Evolutionary conservation across 2,329 filamentous ascomycete species (phyloP).

Genomic region (Myrmaecium sp.): DNA sequence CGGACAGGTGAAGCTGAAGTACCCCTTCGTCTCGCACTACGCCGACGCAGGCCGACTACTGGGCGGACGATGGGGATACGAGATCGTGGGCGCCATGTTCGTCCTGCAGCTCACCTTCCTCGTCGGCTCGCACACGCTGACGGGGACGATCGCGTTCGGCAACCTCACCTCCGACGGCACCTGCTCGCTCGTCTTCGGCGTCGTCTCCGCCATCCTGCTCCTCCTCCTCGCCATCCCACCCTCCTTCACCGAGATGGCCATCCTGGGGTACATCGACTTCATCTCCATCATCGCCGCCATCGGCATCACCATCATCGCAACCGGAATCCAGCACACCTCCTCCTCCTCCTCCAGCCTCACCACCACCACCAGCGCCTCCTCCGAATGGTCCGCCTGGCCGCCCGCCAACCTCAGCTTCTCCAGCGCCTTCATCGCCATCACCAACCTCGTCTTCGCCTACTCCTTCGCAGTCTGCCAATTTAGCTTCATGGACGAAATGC

Average conservation of each 20-base stretch:
- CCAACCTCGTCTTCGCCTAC: constrained; percentile 15
- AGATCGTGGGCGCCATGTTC: constrained; percentile 42
- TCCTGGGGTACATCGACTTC: constrained; percentile 38
- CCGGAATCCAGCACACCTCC: constrained; percentile 32
- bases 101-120: constrained; percentile 34
- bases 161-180: constrained; percentile 42
- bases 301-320: constrained; percentile 50
- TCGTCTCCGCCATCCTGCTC: constrained; percentile 42
- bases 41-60: constrained; percentile 52
- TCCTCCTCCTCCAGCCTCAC: constrained; percentile 13
- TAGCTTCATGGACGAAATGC: constrained; percentile 50
- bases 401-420: constrained; percentile 38
- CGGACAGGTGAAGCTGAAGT: constrained; percentile 40
- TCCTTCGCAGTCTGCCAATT: constrained; percentile 52
- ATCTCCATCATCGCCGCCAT: constrained; percentile 49
- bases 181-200: constrained; percentile 47
- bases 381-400: constrained; percentile 17
- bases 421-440: constrained; percentile 36
- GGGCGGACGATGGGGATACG: constrained; percentile 32
- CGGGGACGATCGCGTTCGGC: constrained; percentile 52
- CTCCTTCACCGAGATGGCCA: constrained; percentile 45
- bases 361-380: constrained; percentile 11
- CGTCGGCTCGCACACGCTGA: constrained; percentile 54
- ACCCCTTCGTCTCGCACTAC: constrained; percentile 48
- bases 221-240: constrained; percentile 43